Evolutionary conservation across 805 yeast genomes (phyloP).

Genomic region (Saturnispora sanitii): DNA sequence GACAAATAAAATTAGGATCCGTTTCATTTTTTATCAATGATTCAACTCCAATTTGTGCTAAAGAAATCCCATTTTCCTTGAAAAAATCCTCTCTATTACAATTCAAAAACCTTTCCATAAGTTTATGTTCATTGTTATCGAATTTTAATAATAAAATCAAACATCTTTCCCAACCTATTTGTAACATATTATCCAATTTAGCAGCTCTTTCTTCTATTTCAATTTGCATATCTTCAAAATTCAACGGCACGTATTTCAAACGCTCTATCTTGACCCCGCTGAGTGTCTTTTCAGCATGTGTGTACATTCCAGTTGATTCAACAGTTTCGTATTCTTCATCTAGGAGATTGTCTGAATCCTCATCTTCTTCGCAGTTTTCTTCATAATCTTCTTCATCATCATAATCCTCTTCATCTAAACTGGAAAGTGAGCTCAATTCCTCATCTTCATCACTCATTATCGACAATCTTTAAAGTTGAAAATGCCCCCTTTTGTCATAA

Average conservation of each 20-base stretch:
- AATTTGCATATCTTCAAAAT: conserved; percentile 25
- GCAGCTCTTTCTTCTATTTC: conserved; percentile 22
- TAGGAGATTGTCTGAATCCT: conserved; percentile 6
- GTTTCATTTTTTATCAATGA: conserved; percentile 13
- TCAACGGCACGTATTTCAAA: conserved; percentile 21
- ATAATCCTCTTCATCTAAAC: conserved; percentile 7
- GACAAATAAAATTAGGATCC: conserved; percentile 36
- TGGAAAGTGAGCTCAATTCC: no score
- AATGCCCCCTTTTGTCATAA: neutral
- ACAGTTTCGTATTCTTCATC: conserved; percentile 19
- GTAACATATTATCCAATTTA: conserved; percentile 29
- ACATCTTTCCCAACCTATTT: conserved; percentile 31
- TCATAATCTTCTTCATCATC: conserved; percentile 8
- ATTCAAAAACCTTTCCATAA: conserved; percentile 45
- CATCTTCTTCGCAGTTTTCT: neutral
- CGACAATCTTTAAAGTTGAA: neutral
- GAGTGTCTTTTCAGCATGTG: conserved; percentile 17
- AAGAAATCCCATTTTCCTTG: conserved; percentile 21
- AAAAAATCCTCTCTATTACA: conserved; percentile 25
- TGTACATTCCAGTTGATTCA: conserved; percentile 13
- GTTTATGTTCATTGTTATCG: conserved; percentile 50
- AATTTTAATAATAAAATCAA: conserved; percentile 37
- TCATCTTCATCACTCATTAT: no score
- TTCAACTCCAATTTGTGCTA: conserved; percentile 25
- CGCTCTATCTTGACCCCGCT: conserved; percentile 21